Base-by-base conservation (phyloP, 2,329 filamentous ascomycete species). In the Ascochyta viciae-villosae region DNA sequence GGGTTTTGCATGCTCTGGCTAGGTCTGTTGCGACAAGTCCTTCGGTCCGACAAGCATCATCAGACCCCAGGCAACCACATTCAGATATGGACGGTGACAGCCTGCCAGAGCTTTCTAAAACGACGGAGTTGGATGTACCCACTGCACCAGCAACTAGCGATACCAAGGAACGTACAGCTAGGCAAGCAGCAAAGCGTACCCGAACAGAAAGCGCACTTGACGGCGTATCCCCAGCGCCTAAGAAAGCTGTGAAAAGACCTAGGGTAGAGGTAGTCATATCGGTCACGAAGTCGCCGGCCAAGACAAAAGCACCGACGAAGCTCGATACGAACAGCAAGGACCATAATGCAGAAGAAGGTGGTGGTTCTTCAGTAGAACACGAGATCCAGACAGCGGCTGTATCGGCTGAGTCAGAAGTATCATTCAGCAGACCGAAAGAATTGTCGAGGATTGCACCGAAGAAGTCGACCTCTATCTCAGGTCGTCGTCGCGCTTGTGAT, bases 151-250 rank as follows among this genome's bases (percentile, higher is more conserved):
- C 22, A 23, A 15, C 22, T 23, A 15, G 37, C 9, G 8, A 22
- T 13, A 15, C 19, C 19, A 5, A 2, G 16, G 22, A 39, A 2
- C 19, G 10, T 22, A 10, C 8, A 12, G 4, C 44, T 3, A 34
- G 35, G 19, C 27, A 4, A 22, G 13, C 12, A 9, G 12, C 10
- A 6, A 66, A 66, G 33, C 53, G 63, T 4, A 29, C 15, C 23
- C 61, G 46, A 12, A 41, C 55, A n/a, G 48, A 62, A n/a, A 44
- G 39, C 10, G 27, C 40, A 10, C 33, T 50, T 8, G 23, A 38
- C 4, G 34, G 54, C 3, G 31, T 42, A 31, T 54, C 50, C 29
- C 56, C 54, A 29, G 53, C 50, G 22, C 39, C 52, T 13, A 66
- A 62, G 33, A 56, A 50, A 19, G 12, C 27, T 16, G 24, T 34